Conservation (phyloP, 768 basidiomycete species). For the Multifurca ochricompacta region DNA sequence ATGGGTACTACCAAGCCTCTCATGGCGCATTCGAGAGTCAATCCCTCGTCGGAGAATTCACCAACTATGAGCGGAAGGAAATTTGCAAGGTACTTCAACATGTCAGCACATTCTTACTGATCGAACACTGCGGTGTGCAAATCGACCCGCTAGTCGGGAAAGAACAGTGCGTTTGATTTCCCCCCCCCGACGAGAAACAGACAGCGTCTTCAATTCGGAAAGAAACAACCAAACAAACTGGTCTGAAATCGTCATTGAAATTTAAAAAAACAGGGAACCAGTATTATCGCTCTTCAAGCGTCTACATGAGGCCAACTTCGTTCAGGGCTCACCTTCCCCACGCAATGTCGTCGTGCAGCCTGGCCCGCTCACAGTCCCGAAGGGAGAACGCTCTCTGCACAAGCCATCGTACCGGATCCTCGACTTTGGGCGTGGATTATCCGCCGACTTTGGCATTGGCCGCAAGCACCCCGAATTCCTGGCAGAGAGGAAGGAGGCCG, state of each 20-base stretch:
- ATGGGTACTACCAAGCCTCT: slow-evolving; percentile 45
- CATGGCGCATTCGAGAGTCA: slow-evolving; percentile 4
- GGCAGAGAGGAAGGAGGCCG: too few relatives aligned
- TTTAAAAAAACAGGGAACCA: slow-evolving; percentile 18
- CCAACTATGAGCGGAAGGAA: not conserved
- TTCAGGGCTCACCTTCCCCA: slow-evolving; percentile 35
- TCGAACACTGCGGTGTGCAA: too few relatives aligned
- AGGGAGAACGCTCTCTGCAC: slow-evolving; percentile 23
- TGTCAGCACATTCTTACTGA: slow-evolving; percentile 35
- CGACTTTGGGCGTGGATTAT: slow-evolving; percentile 42
- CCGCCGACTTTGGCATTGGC: too few relatives aligned
- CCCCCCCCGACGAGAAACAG: too few relatives aligned
- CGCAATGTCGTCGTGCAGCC: slow-evolving; percentile 41
- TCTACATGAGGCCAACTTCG: slow-evolving; percentile 33
- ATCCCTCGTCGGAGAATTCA: not conserved
- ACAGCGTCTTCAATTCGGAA: not conserved
- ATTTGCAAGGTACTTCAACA: not conserved
- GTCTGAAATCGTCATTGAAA: too few relatives aligned
- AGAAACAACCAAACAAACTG: too few relatives aligned
- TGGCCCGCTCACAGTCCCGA: slow-evolving; percentile 33
- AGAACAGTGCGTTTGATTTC: too few relatives aligned
- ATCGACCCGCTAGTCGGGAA: too few relatives aligned
- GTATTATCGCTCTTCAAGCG: slow-evolving; percentile 33
- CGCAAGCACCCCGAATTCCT: too few relatives aligned
- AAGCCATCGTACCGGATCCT: slow-evolving; percentile 40